Base-by-base conservation (phyloP, 257 asterid species). In the Plectranthus barbatus region DNA sequence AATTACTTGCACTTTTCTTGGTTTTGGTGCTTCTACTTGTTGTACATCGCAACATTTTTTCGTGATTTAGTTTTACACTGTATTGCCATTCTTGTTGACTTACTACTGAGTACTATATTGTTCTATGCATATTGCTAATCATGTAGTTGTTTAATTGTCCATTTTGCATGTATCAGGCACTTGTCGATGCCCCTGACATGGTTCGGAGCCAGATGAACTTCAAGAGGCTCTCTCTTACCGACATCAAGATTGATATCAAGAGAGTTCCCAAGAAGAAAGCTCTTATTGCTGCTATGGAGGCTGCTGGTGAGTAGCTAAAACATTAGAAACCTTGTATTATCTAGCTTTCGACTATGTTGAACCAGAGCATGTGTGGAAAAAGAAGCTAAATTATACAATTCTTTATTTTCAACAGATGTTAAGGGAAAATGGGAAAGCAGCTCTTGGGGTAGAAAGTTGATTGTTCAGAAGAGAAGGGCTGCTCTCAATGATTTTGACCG, bases 401-500 rank as follows among this genome's bases (percentile, higher is more conserved):
- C 17, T 6, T 44, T 12, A 39, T 21, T 31, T 50, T 7, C 56
- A 26, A 13, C 73, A 82, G 88, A 82, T 66, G 87, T 82, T 20
- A 76, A 82, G 73, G 83, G 76, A 2, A 79, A 77, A 68, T 82
- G 88, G 85, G 88, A 82, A 39, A 79, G 45, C 40, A 82, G 88
- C 53, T 82, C 88, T 0, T 79, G 88, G 85, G 88, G 88, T 7
- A 74, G 85, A 72, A 82, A 82, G 79, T 71, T 82, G 46, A 70
- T 82, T 76, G 88, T 82, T 36, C 88, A 82, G 62, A 79, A 74
- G 76, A 76, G 83, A 63, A 69, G 88, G 53, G 88, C 88, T 2
- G 24, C 76, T 2, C 77, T 82, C 42, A 82, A 74, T 23, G 88
- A 79, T 39, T 82, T 82, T 62, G 88, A 82, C 9, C 56, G 88